These are phyloP conservation scores for Pseudocohnilembus persalinus DNA, from an alignment of 169 alveolate species.

Conservation along the genomic window DNA sequence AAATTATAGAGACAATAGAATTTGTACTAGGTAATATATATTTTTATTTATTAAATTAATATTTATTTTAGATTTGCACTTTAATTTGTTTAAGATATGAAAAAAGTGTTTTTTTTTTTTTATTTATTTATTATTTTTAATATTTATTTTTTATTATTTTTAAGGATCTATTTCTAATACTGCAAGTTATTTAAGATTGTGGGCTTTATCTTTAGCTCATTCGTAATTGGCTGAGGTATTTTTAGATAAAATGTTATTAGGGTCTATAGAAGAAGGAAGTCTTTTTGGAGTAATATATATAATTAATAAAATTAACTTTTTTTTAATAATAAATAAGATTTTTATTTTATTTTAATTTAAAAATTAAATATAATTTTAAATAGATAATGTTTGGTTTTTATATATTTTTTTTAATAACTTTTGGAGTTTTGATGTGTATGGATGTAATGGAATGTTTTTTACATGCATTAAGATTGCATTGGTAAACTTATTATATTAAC, in stretches of 20 bases:
- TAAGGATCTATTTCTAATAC: constrained; percentile 76
- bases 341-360: neutral
- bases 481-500: constrained; percentile 76
- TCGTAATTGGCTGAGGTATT: constrained; percentile 78
- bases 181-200: constrained; percentile 75
- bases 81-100: too few relatives aligned
- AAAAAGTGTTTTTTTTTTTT: too few relatives aligned
- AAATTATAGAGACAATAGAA: constrained; percentile 77
- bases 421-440: constrained; percentile 97
- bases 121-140: too few relatives aligned
- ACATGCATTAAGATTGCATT: constrained; percentile 99
- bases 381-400: constrained; percentile 65
- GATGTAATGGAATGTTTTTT: constrained; percentile 99
- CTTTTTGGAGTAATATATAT: constrained; percentile 19
- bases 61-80: too few relatives aligned
- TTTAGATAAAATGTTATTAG: constrained; percentile 58
- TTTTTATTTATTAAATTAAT: too few relatives aligned
- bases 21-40: constrained; percentile 46
- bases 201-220: constrained; percentile 84
- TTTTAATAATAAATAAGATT: constrained; percentile 9
- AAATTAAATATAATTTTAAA: neutral
- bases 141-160: too few relatives aligned
- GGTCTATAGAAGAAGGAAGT: constrained; percentile 41
- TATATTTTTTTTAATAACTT: constrained; percentile 91
- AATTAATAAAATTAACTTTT: neutral